phyloP scores from a whole-genome alignment of 2,329 filamentous ascomycete genomes.

The Fusarium chaquense region DNA sequence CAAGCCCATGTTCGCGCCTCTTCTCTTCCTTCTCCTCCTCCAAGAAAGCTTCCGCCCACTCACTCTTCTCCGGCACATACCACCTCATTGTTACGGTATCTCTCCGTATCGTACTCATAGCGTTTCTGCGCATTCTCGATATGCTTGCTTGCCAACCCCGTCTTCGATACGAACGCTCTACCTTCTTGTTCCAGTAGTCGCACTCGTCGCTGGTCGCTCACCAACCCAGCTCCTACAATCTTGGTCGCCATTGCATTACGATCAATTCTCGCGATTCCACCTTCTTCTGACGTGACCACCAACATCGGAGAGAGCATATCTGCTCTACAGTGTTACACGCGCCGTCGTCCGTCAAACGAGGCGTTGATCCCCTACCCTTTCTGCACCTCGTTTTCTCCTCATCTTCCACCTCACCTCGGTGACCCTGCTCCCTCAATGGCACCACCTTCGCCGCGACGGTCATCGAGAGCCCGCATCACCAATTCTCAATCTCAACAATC shows the following conservation, averaged over 20 bases:
- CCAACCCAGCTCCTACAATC: conserved; percentile 34
- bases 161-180: conserved; percentile 41
- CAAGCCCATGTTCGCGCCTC: conserved; percentile 22
- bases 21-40: conserved; percentile 30
- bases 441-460: conserved; percentile 81
- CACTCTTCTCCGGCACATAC: conserved; percentile 45
- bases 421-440: conserved; percentile 62
- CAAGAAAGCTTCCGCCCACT: conserved; percentile 49
- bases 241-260: conserved; percentile 28
- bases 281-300: conserved; percentile 14
- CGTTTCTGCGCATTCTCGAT: conserved; percentile 39
- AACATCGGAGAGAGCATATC: conserved; percentile 1
- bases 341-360: conserved; percentile 1
- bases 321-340: conserved; percentile 14
- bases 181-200: conserved; percentile 43
- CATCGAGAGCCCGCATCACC: conserved; percentile 86
- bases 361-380: conserved; percentile 4
- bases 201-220: conserved; percentile 33
- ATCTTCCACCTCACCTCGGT: conserved; percentile 49
- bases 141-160: conserved; percentile 47
- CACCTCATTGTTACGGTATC: conserved; percentile 25
- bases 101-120: conserved; percentile 42
- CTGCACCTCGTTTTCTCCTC: conserved; percentile 23
- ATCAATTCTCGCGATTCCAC: conserved; percentile 38
- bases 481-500: conserved; percentile 83